Evolutionary conservation across 352 stramenopile genomes (phyloP).

Genomic region (Phytopythium boreale): DNA sequence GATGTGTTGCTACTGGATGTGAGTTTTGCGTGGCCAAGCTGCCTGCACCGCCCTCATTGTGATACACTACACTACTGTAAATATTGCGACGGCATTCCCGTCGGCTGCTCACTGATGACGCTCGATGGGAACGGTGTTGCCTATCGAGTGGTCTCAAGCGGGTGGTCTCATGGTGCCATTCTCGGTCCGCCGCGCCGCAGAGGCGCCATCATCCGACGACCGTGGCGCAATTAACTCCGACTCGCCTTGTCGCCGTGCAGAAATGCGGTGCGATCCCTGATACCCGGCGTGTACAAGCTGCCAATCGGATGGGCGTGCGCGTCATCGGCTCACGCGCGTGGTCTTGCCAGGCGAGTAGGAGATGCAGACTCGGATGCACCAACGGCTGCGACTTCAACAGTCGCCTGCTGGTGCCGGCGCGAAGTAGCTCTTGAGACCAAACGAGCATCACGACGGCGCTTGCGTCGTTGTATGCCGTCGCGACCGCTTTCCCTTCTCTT

Average conservation of each 20-base stretch:
- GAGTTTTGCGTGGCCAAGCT: neutral
- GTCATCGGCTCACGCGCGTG: neutral
- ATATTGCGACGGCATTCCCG: neutral
- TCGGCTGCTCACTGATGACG: neutral
- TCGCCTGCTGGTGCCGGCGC: neutral
- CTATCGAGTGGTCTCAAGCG: no score
- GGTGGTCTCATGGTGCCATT: neutral
- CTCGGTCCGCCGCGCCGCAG: no score
- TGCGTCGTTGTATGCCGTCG: neutral
- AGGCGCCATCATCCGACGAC: neutral
- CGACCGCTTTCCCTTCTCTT: neutral
- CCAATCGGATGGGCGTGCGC: neutral
- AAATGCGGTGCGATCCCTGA: neutral
- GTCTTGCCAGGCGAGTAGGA: neutral
- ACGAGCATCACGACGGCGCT: neutral
- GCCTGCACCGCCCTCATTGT: neutral
- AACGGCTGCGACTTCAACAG: neutral
- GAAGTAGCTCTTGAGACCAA: neutral
- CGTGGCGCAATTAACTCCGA: neutral
- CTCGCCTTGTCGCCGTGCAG: neutral
- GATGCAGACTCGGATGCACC: neutral
- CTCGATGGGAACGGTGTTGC: no score
- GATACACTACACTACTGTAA: no score
- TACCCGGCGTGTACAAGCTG: neutral
- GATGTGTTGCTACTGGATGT: neutral